Percentiles rank a stretch among this genome's conserved stretches.
Evolutionary conservation across 495 filamentous ascomycete genomes (phyloP).

Genomic region (Daldinia caldariorum): DNA sequence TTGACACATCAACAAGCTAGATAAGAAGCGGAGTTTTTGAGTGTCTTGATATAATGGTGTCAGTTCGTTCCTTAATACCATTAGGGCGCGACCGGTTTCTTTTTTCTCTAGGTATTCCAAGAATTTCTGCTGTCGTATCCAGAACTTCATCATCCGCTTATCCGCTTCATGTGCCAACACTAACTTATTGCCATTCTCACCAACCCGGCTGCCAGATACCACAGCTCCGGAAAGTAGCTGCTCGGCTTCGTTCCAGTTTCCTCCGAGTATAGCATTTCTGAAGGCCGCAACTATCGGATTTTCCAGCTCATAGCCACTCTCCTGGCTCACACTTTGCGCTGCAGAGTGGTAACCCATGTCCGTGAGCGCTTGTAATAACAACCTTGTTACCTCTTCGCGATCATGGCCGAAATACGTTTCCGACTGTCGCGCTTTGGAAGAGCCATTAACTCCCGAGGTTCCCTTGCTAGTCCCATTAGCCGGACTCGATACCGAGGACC

Average conservation of each 20-base stretch:
- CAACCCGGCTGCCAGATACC: slow-evolving; percentile 59
- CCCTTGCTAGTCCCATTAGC: slow-evolving; percentile 53
- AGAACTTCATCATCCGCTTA: slow-evolving; percentile 67
- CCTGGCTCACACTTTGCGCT: slow-evolving; percentile 75
- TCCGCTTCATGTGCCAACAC: slow-evolving; percentile 58
- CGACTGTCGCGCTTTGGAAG: slow-evolving; percentile 41
- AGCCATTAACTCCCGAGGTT: slow-evolving; percentile 51
- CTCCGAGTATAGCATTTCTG: slow-evolving; percentile 79
- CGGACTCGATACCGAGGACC: slow-evolving; percentile 25
- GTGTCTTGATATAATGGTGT: slow-evolving; percentile 86
- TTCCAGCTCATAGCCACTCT: slow-evolving; percentile 91
- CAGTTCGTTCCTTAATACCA: slow-evolving; percentile 85
- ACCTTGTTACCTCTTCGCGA: slow-evolving; percentile 90
- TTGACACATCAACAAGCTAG: slow-evolving; percentile 89
- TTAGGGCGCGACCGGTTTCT: slow-evolving; percentile 76
- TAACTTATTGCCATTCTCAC: slow-evolving; percentile 56
- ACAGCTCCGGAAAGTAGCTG: slow-evolving; percentile 73
- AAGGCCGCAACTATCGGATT: slow-evolving; percentile 86
- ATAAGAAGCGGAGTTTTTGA: slow-evolving; percentile 77
- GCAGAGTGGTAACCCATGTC: slow-evolving; percentile 87
- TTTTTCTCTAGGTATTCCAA: slow-evolving; percentile 85
- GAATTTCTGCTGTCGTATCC: slow-evolving; percentile 92
- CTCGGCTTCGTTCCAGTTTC: slow-evolving; percentile 88
- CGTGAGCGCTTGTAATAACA: slow-evolving; percentile 87
- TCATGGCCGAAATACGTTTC: slow-evolving; percentile 76